phyloP scores from a whole-genome alignment of 345 rosid genomes.

The Dovyalis caffra region DNA sequence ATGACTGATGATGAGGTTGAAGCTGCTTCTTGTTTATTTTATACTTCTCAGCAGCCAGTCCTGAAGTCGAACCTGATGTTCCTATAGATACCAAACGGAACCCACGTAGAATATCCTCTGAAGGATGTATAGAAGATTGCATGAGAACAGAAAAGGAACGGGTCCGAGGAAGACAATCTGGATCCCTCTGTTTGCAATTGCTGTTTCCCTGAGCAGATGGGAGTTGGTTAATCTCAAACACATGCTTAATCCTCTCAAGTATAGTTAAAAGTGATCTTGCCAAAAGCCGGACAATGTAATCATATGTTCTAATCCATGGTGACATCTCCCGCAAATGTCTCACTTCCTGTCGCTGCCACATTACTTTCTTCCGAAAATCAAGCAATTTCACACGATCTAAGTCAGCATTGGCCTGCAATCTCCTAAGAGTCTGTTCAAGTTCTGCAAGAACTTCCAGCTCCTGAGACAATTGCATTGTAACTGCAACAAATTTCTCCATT shows the following conservation, averaged over 20 bases:
- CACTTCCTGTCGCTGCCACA: slow-evolving; percentile 53
- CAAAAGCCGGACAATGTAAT: slow-evolving; percentile 51
- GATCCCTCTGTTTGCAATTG: slow-evolving; percentile 6
- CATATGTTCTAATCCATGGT: slow-evolving; percentile 58
- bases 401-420: slow-evolving; percentile 44
- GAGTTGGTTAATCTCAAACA: slow-evolving; percentile 26
- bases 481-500: slow-evolving; percentile 52
- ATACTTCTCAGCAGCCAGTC: slow-evolving; percentile 12
- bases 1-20: slow-evolving; percentile 18
- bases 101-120: slow-evolving; percentile 32
- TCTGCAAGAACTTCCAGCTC: slow-evolving; percentile 66
- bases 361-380: slow-evolving; percentile 54
- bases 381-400: slow-evolving; percentile 40
- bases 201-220: slow-evolving; percentile 12
- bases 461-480: slow-evolving; percentile 46
- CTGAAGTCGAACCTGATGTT: slow-evolving; percentile 26
- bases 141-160: slow-evolving; percentile 34
- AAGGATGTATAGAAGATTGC: slow-evolving; percentile 38
- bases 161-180: slow-evolving; percentile 28
- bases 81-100: slow-evolving; percentile 29
- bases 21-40: slow-evolving; percentile 25
- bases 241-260: slow-evolving; percentile 47
- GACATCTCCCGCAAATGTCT: slow-evolving; percentile 53
- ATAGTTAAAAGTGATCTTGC: slow-evolving; percentile 56
- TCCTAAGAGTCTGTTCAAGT: slow-evolving; percentile 59